Base-by-base conservation (phyloP, 495 filamentous ascomycete species). In the Xylaria longipes region DNA sequence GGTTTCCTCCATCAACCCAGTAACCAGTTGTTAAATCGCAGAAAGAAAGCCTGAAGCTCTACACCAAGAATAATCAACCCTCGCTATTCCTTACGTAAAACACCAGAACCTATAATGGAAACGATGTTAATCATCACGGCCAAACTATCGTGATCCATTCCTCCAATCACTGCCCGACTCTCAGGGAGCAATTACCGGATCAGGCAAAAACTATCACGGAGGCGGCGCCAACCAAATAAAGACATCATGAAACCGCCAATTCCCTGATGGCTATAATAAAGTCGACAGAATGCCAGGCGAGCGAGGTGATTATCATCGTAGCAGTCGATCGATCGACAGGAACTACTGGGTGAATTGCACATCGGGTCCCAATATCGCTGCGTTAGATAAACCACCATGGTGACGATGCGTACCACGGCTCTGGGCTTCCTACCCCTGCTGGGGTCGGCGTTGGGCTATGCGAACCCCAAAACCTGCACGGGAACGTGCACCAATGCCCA, bases 401-500 rank as follows among this genome's bases (percentile, higher is more conserved):
- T 65, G 50, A 39, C 27, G 39, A 12, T 58, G 50, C 48, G 62
- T 22, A 66, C 61, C 41, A 29, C 39, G 20, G 27, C n/a, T 5
- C 39, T 71, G 62, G 50, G 69, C 20, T 20, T 71, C 20, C n/a
- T 74, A 58, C 58, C 69, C 43, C 65, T 75, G 15, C 4, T 73
- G 1, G 67, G 71, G 20, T 62, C 61, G 7, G 77, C 52, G 14
- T 37, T 52, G 12, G 75, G 80, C 50, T 87, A 86, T 73, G 79
- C 84, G 17, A 84, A 87, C 68, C 89, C 89, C 0, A 82, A 85
- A 14, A 72, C 86, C 12, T 92, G 91, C 79, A 83, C 81, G 14
- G 90, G 90, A 33, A 80, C 81, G 29, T 93, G 91, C 81, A 85
- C 80, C 70, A 87, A 88, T 66, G 79, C 86, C 37, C 89, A 93